These are phyloP conservation scores for Carallia pectinifolia DNA, from an alignment of 345 rosid genomes.

Conservation along the genomic window DNA sequence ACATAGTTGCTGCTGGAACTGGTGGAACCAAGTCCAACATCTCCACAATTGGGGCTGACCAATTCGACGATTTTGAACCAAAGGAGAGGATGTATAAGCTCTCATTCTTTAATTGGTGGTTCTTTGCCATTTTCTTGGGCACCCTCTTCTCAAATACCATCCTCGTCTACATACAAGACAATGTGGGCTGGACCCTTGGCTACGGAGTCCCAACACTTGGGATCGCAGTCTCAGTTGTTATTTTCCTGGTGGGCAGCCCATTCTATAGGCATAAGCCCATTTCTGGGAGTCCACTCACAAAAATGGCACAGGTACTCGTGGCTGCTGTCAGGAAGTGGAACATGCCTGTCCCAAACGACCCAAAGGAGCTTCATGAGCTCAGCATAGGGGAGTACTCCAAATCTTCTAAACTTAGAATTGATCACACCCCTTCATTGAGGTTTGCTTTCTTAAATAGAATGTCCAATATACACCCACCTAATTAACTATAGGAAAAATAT, in stretches of 20 bases:
- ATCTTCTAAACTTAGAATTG: slow-evolving; percentile 33
- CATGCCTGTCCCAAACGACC: slow-evolving; percentile 38
- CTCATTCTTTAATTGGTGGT: slow-evolving; percentile 76
- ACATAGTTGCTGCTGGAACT: slow-evolving; percentile 42
- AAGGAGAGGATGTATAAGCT: slow-evolving; percentile 55
- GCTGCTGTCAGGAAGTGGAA: slow-evolving; percentile 49
- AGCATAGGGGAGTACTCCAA: slow-evolving; percentile 32
- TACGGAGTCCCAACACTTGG: slow-evolving; percentile 53
- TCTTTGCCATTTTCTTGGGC: slow-evolving; percentile 62
- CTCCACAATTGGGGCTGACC: slow-evolving; percentile 71
- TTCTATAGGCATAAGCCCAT: slow-evolving; percentile 53
- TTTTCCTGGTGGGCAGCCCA: slow-evolving; percentile 48
- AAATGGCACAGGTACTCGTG: slow-evolving; percentile 45
- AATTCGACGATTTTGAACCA: slow-evolving; percentile 59
- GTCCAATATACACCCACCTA: background rate
- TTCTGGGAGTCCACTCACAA: slow-evolving; percentile 49
- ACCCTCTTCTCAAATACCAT: slow-evolving; percentile 53
- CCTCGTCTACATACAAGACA: slow-evolving; percentile 54
- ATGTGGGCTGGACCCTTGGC: slow-evolving; percentile 44
- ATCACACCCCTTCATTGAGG: slow-evolving; percentile 51
- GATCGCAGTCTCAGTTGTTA: slow-evolving; percentile 32
- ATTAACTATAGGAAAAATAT: too few species aligned
- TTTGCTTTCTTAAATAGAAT: background rate
- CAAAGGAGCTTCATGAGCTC: slow-evolving; percentile 48
- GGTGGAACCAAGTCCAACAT: slow-evolving; percentile 73